Evolutionary conservation across 768 basidiomycete species (phyloP).

Genomic region (Cantharellus anzutake): DNA sequence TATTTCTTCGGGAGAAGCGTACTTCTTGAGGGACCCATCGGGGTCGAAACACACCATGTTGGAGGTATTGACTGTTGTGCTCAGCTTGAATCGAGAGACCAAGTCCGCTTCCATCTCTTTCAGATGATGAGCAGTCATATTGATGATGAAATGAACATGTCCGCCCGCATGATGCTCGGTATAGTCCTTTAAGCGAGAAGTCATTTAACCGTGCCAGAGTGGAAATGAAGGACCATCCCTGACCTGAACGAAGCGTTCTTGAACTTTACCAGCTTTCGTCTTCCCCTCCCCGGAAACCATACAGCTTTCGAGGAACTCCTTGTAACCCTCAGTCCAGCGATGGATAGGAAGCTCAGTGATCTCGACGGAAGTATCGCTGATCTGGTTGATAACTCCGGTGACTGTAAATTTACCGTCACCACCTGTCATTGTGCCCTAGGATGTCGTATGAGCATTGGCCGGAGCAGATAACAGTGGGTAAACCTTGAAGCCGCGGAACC

Average conservation of each 20-base stretch:
- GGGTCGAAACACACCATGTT: slow-evolving; percentile 99
- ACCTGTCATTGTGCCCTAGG: slow-evolving; percentile 48
- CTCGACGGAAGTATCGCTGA: slow-evolving; percentile 78
- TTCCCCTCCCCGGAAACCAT: slow-evolving; percentile 33
- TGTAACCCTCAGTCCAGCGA: slow-evolving; percentile 86
- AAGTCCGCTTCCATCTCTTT: slow-evolving; percentile 80
- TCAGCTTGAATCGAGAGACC: slow-evolving; percentile 79
- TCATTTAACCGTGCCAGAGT: background rate
- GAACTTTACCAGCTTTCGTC: background rate
- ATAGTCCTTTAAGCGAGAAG: slow-evolving; percentile 48
- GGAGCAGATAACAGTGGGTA: slow-evolving; percentile 1
- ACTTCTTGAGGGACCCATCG: slow-evolving; percentile 90
- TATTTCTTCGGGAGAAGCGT: slow-evolving; percentile 75
- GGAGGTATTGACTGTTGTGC: slow-evolving; percentile 61
- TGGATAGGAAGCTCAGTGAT: slow-evolving; percentile 91
- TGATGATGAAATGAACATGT: slow-evolving; percentile 75
- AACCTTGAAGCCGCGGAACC: slow-evolving; percentile 82
- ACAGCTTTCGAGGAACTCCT: slow-evolving; percentile 80
- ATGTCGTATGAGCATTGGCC: background rate
- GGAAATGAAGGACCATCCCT: background rate
- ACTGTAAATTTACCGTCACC: slow-evolving; percentile 76
- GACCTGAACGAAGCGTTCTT: background rate
- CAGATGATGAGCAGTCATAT: slow-evolving; percentile 61
- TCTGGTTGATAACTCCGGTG: slow-evolving; percentile 49
- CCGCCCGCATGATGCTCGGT: slow-evolving; percentile 91